A percentile compares a stretch with the other conserved stretches of the same genome.
Evolutionary conservation across 2,329 filamentous ascomycete species (phyloP).

Genomic region (Dactylella cylindrospora): DNA sequence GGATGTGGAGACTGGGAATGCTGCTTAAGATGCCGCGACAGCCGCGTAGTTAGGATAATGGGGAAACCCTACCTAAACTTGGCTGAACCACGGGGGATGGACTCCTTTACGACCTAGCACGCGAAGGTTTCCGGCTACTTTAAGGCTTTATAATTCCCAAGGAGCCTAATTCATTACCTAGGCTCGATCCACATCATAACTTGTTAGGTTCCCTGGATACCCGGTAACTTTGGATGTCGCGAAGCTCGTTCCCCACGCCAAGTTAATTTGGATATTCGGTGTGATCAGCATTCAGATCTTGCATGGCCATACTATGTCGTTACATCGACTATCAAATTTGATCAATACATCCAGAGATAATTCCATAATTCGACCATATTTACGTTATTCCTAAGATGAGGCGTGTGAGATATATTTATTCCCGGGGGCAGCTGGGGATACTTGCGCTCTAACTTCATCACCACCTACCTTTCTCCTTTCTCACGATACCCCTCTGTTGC

Average conservation of each 20-base stretch:
- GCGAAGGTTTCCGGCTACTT: too few relatives aligned
- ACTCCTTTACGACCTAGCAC: too few relatives aligned
- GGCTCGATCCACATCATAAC: too few relatives aligned
- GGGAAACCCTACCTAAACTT: neutral
- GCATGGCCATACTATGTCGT: neutral
- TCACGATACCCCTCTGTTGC: neutral
- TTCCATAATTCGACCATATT: neutral
- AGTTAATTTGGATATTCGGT: too few relatives aligned
- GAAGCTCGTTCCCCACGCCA: too few relatives aligned
- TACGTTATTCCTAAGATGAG: neutral
- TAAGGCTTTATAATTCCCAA: too few relatives aligned
- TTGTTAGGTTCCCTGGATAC: too few relatives aligned
- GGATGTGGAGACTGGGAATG: slow-evolving; percentile 22
- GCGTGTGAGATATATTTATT: neutral
- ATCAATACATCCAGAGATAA: neutral
- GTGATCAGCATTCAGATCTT: neutral
- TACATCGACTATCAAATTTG: neutral
- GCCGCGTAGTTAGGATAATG: neutral
- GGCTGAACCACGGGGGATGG: neutral
- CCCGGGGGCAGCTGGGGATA: too few relatives aligned
- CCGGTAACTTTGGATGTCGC: too few relatives aligned
- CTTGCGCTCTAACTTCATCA: neutral
- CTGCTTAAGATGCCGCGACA: neutral
- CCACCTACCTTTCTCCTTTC: neutral
- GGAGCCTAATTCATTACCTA: too few relatives aligned